Evolutionary conservation across 2,329 filamentous ascomycete species (phyloP).

Genomic region (Plectosphaerella sp.): DNA sequence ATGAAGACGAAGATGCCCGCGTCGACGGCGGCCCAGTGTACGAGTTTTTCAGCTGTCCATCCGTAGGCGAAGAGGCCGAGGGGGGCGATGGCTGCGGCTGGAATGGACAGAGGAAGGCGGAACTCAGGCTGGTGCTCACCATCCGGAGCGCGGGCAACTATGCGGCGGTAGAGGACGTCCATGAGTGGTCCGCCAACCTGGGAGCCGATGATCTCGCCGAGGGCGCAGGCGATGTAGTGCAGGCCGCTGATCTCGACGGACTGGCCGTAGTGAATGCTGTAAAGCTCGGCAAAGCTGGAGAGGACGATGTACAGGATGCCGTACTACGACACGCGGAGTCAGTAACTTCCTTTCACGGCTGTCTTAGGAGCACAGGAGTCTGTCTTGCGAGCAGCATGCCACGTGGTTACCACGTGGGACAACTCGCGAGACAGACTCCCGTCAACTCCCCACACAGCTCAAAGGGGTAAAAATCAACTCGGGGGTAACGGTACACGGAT

Average conservation of each 20-base stretch:
- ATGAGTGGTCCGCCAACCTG: slow-evolving; percentile 36
- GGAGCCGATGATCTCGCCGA: slow-evolving; percentile 45
- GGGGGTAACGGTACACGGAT: no score
- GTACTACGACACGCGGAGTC: no score
- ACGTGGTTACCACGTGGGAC: no score
- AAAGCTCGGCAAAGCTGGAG: slow-evolving; percentile 43
- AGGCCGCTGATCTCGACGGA: slow-evolving; percentile 38
- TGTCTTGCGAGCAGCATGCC: no score
- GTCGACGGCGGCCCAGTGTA: slow-evolving; percentile 41
- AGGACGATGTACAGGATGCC: slow-evolving; percentile 47
- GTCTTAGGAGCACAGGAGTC: no score
- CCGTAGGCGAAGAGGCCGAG: slow-evolving; percentile 40
- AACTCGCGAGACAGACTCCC: no score
- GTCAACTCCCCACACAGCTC: no score
- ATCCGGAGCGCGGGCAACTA: slow-evolving; percentile 43
- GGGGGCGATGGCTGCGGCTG: slow-evolving; percentile 33
- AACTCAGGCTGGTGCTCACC: slow-evolving; percentile 34
- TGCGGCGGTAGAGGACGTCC: slow-evolving; percentile 39
- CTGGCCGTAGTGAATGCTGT: slow-evolving; percentile 37
- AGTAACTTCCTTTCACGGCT: no score
- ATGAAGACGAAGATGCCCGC: slow-evolving; percentile 34
- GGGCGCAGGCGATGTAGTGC: slow-evolving; percentile 43
- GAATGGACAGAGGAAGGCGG: slow-evolving; percentile 36
- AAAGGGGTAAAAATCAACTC: no score
- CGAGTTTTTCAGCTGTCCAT: slow-evolving; percentile 36